These are phyloP conservation scores for Globisporangium iwayamae DNA, from an alignment of 352 stramenopile species.

Conservation along the genomic window DNA sequence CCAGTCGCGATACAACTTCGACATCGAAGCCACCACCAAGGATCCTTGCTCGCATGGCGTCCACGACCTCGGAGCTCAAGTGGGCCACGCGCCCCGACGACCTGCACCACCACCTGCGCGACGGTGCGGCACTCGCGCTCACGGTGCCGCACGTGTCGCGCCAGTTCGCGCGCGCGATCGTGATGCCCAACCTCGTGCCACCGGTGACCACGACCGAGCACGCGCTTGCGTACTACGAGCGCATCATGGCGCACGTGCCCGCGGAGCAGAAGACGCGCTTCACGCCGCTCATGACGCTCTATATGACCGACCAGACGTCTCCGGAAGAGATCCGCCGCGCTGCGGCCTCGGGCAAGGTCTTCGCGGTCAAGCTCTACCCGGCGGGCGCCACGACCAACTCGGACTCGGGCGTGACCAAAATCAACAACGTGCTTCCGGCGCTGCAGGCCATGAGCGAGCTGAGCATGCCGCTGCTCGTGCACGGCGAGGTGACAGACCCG, in stretches of 20 bases:
- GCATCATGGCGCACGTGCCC: slow-evolving; percentile 88
- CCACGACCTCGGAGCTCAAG: slow-evolving; percentile 24
- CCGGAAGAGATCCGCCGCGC: slow-evolving; percentile 94
- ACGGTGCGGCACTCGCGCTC: slow-evolving; percentile 79
- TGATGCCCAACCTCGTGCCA: slow-evolving; percentile 99
- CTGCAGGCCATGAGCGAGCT: slow-evolving; percentile 70
- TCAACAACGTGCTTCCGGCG: slow-evolving; percentile 92
- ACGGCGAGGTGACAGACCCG: slow-evolving; percentile 95
- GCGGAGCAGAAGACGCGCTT: slow-evolving; percentile 64
- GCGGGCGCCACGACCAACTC: slow-evolving; percentile 98
- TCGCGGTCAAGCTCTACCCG: slow-evolving; percentile 97
- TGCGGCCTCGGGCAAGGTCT: slow-evolving; percentile 83
- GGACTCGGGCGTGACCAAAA: slow-evolving; percentile 95
- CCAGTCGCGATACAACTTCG: slow-evolving; percentile 5
- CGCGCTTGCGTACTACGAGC: slow-evolving; percentile 95
- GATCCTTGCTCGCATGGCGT: slow-evolving; percentile 1
- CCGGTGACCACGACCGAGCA: slow-evolving; percentile 94
- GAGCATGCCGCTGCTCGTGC: slow-evolving; percentile 94
- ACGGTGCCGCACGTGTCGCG: slow-evolving; percentile 78
- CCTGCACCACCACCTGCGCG: slow-evolving; percentile 97
- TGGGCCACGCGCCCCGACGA: slow-evolving; percentile 87
- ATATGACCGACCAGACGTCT: slow-evolving; percentile 98
- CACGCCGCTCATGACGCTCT: slow-evolving; percentile 96
- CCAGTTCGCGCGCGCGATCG: slow-evolving; percentile 89
- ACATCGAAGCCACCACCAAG: background rate